phyloP scores from a whole-genome alignment of 768 basidiomycete species.

The Tylopilus rubrobrunneus region DNA sequence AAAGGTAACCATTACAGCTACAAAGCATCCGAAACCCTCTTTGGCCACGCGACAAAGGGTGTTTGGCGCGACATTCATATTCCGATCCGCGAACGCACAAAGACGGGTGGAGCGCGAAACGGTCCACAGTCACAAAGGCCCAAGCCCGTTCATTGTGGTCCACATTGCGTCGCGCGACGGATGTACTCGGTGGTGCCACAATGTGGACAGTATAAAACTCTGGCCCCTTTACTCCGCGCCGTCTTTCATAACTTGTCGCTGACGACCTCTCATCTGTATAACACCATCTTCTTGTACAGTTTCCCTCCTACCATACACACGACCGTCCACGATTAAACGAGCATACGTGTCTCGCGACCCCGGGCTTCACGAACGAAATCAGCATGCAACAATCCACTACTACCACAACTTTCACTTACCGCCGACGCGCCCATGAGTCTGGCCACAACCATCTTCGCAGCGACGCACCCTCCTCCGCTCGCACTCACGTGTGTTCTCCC shows the following conservation, averaged over 20 bases:
- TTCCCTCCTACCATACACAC: no score
- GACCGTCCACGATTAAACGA: not conserved
- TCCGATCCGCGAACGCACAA: not conserved
- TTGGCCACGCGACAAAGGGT: not conserved
- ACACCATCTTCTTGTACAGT: not conserved
- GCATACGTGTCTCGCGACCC: not conserved
- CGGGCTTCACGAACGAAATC: not conserved
- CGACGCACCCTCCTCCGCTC: not conserved
- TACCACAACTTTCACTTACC: not conserved
- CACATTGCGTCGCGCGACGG: not conserved
- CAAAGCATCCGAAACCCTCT: no score
- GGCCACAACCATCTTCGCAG: not conserved
- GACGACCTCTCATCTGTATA: not conserved
- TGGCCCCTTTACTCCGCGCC: not conserved
- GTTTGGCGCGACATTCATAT: not conserved
- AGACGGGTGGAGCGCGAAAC: conserved; percentile 4
- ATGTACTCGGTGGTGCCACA: conserved; percentile 1
- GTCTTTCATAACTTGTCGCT: not conserved
- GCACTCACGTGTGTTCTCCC: not conserved
- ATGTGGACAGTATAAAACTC: conserved; percentile 6
- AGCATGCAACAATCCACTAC: not conserved
- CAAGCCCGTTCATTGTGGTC: not conserved
- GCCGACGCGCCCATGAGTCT: not conserved
- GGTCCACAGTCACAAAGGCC: conserved; percentile 11
- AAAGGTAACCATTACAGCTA: no score